Evolutionary conservation across 108 stramenopile genomes (phyloP).

Genomic region (Mediolabrus comicus): DNA sequence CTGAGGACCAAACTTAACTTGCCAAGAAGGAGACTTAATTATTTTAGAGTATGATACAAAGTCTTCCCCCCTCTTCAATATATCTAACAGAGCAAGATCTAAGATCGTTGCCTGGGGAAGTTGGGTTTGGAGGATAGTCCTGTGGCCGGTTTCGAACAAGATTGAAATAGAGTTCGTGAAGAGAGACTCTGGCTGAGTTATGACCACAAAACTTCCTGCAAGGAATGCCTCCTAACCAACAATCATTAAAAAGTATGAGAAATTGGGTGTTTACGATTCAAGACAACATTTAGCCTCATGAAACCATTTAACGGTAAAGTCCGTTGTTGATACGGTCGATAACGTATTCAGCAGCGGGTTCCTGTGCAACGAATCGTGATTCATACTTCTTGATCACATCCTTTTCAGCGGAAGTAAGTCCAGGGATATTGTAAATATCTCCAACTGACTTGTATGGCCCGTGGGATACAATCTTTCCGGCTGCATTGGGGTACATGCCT

Average conservation of each 20-base stretch:
- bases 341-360: constrained; percentile 81
- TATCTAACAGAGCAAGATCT: neutral
- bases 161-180: constrained; percentile 1
- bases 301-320: constrained; percentile 81
- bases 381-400: constrained; percentile 97
- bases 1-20: no score
- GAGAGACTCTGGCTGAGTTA: constrained; percentile 1
- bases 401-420: constrained; percentile 88
- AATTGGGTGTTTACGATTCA: neutral
- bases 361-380: constrained; percentile 80
- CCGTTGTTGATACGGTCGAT: constrained; percentile 97
- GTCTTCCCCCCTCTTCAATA: constrained; percentile 8
- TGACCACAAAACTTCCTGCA: constrained; percentile 2
- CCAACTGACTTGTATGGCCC: constrained; percentile 94
- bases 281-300: neutral
- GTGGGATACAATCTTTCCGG: constrained; percentile 95
- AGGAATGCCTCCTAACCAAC: constrained; percentile 2
- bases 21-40: constrained; percentile 13
- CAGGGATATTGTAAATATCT: constrained; percentile 94
- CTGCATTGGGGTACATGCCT: constrained; percentile 95
- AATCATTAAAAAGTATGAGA: constrained; percentile 14
- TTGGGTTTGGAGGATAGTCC: neutral
- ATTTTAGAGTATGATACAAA: constrained; percentile 2
- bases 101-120: neutral
- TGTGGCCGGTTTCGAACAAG: constrained; percentile 1